Conservation (phyloP, 306 rosid genomes). For the Cucurbita maxima region DNA sequence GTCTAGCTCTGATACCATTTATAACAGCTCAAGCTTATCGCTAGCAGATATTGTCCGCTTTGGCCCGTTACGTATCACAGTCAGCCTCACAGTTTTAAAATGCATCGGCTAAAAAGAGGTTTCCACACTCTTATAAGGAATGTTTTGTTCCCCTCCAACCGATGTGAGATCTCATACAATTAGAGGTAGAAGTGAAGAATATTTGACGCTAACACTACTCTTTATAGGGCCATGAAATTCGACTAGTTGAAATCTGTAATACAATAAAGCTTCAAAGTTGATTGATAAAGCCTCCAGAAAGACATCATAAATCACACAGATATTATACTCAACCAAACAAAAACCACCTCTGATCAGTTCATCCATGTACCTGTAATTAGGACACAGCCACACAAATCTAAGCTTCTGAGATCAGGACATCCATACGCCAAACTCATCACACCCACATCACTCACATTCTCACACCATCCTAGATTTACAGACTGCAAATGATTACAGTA, state of each 20-base stretch:
- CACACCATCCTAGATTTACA: slow-evolving; percentile 94
- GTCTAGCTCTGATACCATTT: no score
- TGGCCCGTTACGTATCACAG: no score
- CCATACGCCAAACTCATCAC: slow-evolving; percentile 74
- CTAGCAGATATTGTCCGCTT: no score
- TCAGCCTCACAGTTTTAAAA: no score
- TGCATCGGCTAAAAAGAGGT: no score
- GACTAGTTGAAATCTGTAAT: not conserved
- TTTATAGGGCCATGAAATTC: not conserved
- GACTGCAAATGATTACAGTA: slow-evolving; percentile 64
- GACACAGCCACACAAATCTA: slow-evolving; percentile 79
- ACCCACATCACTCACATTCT: slow-evolving; percentile 63
- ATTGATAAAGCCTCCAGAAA: not conserved
- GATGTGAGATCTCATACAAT: no score
- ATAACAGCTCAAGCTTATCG: no score
- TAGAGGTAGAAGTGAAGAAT: not conserved
- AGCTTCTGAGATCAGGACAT: slow-evolving; percentile 73
- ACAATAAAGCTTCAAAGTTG: not conserved
- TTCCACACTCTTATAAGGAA: no score
- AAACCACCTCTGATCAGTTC: not conserved
- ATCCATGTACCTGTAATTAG: slow-evolving; percentile 57
- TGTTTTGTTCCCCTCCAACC: no score
- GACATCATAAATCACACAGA: not conserved
- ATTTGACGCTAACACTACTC: not conserved
- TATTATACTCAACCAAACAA: not conserved